Evolutionary conservation across 2,329 filamentous ascomycete genomes (phyloP), one percentile per base, ranked within the genome.

Genomic region (Dactylellina parvicollis): DNA sequence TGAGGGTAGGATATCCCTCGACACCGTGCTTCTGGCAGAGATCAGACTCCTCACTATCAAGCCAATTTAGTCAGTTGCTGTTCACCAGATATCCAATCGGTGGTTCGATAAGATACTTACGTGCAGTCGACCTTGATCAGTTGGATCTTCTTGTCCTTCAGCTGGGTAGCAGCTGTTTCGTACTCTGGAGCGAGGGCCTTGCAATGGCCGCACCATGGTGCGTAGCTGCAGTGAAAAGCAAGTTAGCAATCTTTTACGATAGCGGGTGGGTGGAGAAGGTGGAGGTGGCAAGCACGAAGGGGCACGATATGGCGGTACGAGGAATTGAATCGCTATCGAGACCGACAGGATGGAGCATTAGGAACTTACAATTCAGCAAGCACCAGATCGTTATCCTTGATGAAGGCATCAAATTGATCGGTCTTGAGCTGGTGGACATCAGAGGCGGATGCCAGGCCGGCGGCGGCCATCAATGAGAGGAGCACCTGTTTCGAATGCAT

Each of bases 1-100:
- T 99, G 81, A 99, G 88, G 77, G 95, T 99, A 75, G 95, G 95
- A 86, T 99, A 99, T 77, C 95, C 95, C 86, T 98, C 92, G 44
- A 99, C 93, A 75, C 92, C 93, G 79, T 91, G 91, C 78, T 87
- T 85, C 82, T 92, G 87, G 88, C 95, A 99, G 77, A 99, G 90
- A 32, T 96, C 92, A 75, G 89, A 84, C 86, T 99, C 92, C 81
- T 91, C 92, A 80, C 94, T 98, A 87, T 95, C 98, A 85, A 97
- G 22, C 14, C 94, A 18, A 72, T 75, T 28, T 24, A 16, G 46
- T 70, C 44, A 73, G 24, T 26, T 52, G 40, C 24, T 10, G 26
- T 32, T 22, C 61, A 50, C 73, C 42, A n/a, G 44, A 54, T 36
- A n/a, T 16, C 8, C 26, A 28, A 26, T 36, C 24, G 54, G 18